Conservation (phyloP, 2,329 filamentous ascomycete genomes). For the Graphilbum fragrans region DNA sequence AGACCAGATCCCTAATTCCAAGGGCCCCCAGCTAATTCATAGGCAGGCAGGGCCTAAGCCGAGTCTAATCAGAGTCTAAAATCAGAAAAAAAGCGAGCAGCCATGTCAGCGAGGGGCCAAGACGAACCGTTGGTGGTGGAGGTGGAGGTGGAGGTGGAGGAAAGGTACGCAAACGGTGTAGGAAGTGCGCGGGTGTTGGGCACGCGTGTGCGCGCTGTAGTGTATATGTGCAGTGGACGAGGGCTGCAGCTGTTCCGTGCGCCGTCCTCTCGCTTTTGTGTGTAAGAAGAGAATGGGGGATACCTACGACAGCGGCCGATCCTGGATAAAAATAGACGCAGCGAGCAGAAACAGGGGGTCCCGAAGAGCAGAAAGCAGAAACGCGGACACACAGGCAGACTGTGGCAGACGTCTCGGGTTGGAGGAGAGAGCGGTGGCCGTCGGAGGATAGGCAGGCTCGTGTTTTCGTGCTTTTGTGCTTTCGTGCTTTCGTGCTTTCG, state of each 20-base stretch:
- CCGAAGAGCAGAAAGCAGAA: neutral
- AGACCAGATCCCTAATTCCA: neutral
- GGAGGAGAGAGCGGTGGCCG: no score
- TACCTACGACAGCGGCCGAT: no score
- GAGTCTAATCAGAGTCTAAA: neutral
- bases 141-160: neutral
- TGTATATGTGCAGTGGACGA: no score
- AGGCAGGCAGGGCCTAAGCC: neutral
- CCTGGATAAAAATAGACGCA: constrained; percentile 9
- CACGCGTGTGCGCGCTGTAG: no score
- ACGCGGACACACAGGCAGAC: neutral
- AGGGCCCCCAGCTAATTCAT: neutral
- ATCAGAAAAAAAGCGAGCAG: constrained; percentile 4
- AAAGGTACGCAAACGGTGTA: neutral
- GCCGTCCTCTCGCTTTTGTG: no score
- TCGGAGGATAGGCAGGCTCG: no score
- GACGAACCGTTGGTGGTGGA: constrained; percentile 3
- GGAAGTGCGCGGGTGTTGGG: no score
- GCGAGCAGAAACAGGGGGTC: neutral
- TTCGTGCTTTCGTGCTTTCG: no score
- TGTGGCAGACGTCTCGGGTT: no score
- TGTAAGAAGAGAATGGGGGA: no score
- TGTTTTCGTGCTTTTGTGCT: no score
- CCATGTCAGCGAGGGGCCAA: constrained; percentile 7
- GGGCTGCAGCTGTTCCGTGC: no score